phyloP scores from a whole-genome alignment of 345 rosid genomes.

The Luvunga scandens region DNA sequence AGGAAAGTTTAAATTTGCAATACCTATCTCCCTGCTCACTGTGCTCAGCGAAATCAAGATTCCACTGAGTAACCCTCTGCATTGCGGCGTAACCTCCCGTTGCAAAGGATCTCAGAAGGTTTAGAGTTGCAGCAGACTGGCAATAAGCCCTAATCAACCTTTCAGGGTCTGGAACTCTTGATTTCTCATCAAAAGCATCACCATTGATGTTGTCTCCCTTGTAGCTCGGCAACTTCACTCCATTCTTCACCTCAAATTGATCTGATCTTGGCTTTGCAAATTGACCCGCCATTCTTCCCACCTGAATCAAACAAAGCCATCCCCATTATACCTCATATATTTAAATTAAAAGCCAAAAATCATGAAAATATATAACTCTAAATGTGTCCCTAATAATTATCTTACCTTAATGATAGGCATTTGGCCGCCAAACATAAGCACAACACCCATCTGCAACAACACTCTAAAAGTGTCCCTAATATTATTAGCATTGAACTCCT shows the following conservation, averaged over 20 bases:
- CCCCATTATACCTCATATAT: background rate
- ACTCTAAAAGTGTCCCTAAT: slow-evolving; percentile 53
- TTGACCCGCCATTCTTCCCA: slow-evolving; percentile 74
- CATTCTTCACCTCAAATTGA: slow-evolving; percentile 48
- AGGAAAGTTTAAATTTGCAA: background rate
- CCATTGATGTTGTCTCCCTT: slow-evolving; percentile 65
- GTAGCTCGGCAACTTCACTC: slow-evolving; percentile 53
- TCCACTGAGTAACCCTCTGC: slow-evolving; percentile 66
- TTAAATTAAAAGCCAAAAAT: background rate
- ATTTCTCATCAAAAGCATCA: slow-evolving; percentile 50
- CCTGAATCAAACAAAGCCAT: slow-evolving; percentile 25
- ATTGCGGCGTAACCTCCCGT: slow-evolving; percentile 68
- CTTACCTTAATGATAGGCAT: slow-evolving; percentile 56
- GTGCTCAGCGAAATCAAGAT: slow-evolving; percentile 54
- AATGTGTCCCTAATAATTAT: background rate
- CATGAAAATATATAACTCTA: background rate
- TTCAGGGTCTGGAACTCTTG: slow-evolving; percentile 57
- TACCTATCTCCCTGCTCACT: slow-evolving; percentile 69
- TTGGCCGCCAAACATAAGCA: slow-evolving; percentile 62
- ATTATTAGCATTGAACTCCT: slow-evolving; percentile 48
- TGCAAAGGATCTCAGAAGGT: slow-evolving; percentile 68
- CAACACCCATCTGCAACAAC: slow-evolving; percentile 61
- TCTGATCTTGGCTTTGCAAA: slow-evolving; percentile 61
- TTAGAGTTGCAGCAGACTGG: slow-evolving; percentile 57
- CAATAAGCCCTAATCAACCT: slow-evolving; percentile 57